Evolutionary conservation across 2,329 filamentous ascomycete species (phyloP).

Genomic region (Fusarium xyrophilum): DNA sequence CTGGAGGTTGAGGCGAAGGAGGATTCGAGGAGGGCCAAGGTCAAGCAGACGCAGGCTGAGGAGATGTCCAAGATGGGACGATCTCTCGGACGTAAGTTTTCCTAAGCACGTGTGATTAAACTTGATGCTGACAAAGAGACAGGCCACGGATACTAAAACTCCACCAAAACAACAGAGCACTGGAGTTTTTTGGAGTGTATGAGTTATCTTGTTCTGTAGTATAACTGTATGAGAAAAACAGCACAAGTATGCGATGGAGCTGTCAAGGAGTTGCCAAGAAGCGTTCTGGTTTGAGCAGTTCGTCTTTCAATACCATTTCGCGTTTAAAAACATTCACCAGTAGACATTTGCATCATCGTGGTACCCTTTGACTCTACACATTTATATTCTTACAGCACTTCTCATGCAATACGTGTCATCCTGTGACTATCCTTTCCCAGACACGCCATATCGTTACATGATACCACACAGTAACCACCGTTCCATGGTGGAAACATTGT

Average conservation of each 20-base stretch:
- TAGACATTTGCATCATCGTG: fast-evolving
- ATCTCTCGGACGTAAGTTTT: conserved; percentile 69
- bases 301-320: conserved; percentile 5
- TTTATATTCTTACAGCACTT: too few species aligned
- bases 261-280: neutral
- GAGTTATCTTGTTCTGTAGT: neutral
- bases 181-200: neutral
- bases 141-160: conserved; percentile 23
- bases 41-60: conserved; percentile 71
- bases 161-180: fast-evolving
- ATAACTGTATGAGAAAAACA: conserved; percentile 21
- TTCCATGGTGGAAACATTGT: too few species aligned
- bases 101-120: fast-evolving
- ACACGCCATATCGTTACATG: too few species aligned
- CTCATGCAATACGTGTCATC: too few species aligned
- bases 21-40: conserved; percentile 69
- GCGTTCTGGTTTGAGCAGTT: conserved; percentile 2
- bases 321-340: too few species aligned
- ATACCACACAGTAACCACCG: too few species aligned
- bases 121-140: neutral
- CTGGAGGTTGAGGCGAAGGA: conserved; percentile 71
- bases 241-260: neutral
- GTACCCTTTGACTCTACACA: too few species aligned
- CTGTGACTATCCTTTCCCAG: too few species aligned
- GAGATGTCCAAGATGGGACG: conserved; percentile 73